phyloP scores from a whole-genome alignment of 192 early-diverging fungal genomes.

The Coemansia sp. region DNA sequence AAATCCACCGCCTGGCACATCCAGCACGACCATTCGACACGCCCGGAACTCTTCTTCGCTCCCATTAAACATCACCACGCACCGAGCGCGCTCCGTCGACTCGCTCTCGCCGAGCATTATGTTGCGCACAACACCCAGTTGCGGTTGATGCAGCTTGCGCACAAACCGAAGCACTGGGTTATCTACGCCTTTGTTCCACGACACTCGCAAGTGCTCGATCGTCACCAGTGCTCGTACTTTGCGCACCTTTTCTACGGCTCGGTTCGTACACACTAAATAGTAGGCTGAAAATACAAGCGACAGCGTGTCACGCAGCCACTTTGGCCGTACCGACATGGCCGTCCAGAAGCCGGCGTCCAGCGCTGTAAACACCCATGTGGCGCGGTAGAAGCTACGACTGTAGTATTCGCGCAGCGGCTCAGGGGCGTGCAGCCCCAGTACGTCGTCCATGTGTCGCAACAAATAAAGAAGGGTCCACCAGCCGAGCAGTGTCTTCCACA shows the following conservation, averaged over 20 bases:
- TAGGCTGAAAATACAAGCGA: constrained; percentile 75
- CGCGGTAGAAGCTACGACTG: constrained; percentile 86
- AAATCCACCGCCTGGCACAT: constrained; percentile 87
- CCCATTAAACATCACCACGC: constrained; percentile 63
- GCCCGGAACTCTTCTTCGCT: constrained; percentile 22
- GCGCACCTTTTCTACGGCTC: constrained; percentile 82
- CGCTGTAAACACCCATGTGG: constrained; percentile 83
- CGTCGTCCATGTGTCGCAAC: constrained; percentile 64
- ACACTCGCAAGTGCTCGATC: constrained; percentile 78
- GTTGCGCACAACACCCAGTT: constrained; percentile 14
- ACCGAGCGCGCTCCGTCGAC: constrained; percentile 24
- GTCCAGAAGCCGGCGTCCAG: constrained; percentile 95
- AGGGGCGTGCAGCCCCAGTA: constrained; percentile 72
- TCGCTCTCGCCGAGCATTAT: not conserved
- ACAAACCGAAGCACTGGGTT: constrained; percentile 40
- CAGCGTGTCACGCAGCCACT: constrained; percentile 70
- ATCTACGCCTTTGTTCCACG: constrained; percentile 81
- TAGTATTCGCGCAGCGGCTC: constrained; percentile 85
- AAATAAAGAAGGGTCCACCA: constrained; percentile 68
- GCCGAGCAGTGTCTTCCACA: constrained; percentile 75
- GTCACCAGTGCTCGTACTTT: constrained; percentile 75
- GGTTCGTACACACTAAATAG: constrained; percentile 83
- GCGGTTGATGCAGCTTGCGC: constrained; percentile 18
- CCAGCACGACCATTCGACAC: constrained; percentile 55
- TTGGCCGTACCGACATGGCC: constrained; percentile 75